Conservation (phyloP, 331 rosid species). For the Quercus lobata region DNA sequence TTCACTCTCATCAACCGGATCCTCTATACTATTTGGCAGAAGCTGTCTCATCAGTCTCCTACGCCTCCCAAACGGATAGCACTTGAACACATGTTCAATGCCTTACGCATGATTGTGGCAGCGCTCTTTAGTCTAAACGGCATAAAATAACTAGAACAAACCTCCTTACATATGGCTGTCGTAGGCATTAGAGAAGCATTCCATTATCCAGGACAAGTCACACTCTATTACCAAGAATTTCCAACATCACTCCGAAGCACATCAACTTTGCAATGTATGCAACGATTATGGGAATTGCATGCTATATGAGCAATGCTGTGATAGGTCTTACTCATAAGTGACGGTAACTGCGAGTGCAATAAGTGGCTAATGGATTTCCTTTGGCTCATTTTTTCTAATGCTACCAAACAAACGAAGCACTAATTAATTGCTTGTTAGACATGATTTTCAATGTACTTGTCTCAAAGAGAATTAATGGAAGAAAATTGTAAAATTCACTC, state of each 20-base stretch:
- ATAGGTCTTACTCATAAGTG: constrained; percentile 25
- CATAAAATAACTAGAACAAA: constrained; percentile 22
- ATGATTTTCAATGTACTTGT: no score
- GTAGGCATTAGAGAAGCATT: constrained; percentile 68
- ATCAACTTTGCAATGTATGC: constrained; percentile 50
- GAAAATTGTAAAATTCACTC: not conserved
- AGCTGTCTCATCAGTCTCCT: constrained; percentile 18
- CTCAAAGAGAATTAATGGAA: not conserved
- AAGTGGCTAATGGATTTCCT: no score
- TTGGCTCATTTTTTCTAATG: no score
- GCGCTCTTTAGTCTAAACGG: constrained; percentile 58
- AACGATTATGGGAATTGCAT: constrained; percentile 31
- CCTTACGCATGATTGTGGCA: constrained; percentile 32
- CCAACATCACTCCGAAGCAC: constrained; percentile 44
- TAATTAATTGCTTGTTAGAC: no score
- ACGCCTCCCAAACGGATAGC: constrained; percentile 47
- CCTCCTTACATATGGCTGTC: constrained; percentile 8
- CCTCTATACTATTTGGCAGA: constrained; percentile 38
- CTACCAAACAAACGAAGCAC: no score
- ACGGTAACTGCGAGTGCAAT: not conserved
- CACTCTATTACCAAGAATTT: constrained; percentile 59
- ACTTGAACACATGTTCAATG: constrained; percentile 43
- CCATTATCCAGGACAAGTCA: constrained; percentile 61
- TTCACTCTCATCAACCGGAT: constrained; percentile 38
- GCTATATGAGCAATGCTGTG: constrained; percentile 33